Evolutionary conservation across 768 basidiomycete genomes (phyloP), one percentile per base, ranked within the genome.

Genomic region (Boletus coccyginus): DNA sequence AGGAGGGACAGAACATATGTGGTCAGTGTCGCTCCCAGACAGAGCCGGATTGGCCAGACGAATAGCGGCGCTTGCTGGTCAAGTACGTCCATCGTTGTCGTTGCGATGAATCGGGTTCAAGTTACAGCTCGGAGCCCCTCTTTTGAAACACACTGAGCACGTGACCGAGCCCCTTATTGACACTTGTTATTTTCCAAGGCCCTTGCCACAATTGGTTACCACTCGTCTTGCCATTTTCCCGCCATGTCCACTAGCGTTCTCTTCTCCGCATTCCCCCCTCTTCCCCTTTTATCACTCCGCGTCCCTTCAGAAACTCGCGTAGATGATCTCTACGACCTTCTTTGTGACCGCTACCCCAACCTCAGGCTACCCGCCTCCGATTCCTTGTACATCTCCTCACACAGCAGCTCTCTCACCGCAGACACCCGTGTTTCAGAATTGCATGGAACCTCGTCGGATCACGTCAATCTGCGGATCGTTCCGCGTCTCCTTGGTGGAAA

Each of bases 401-500:
- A 76, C 57, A 68, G 71, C 49, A 73, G 78, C 49, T 57, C 65
- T 13, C 56, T 73, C 40, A 53, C 69, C 13, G 58, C 66, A 24
- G 58, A 67, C 17, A 63, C 73, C 3, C 63, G 71, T 7, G 58
- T 83, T 6, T 74, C 77, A 7, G 64, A 76, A 1, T 70, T 75
- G 9, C 62, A 71, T 62, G 65, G 53, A 19, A 64, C 67, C 32
- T 64, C 67, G 16, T 67, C 69, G 6, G 60, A 67, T 39, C 71
- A 90, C 29, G 75, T 93, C n/a, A 78, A 81, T 3, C 76, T 98
- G 1, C 81, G 92, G 0, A 77, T 96, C n/a, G 75, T 81, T 1
- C 88, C 92, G 0, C 78, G 87, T 27, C 68, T 98, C 8, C 78
- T 80, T 3, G 96, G 96, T 47, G 97, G 97, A 19, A 99, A 98